Percentiles rank a stretch among this genome's conserved stretches.
phyloP scores from a whole-genome alignment of 441 rosid genomes.

The Daphne laureola region DNA sequence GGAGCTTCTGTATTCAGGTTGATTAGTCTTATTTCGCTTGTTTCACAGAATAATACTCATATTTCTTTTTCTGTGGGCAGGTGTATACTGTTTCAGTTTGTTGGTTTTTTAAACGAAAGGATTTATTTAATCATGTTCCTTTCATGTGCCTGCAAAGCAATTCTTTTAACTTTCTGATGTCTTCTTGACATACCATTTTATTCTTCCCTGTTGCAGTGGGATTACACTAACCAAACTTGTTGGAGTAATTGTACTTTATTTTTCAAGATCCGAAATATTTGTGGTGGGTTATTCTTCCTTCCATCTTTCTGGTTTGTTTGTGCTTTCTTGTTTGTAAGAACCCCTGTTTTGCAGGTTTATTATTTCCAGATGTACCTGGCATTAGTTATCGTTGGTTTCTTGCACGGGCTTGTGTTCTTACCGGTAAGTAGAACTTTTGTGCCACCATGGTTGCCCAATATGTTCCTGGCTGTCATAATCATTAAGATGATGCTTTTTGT shows the following conservation, averaged over 20 bases:
- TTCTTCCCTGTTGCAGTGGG: constrained; percentile 37
- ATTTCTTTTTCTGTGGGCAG: too few relatives aligned
- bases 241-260: constrained; percentile 69
- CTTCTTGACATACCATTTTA: background rate
- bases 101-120: too few relatives aligned
- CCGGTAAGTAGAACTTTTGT: constrained; percentile 43
- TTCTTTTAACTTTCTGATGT: too few relatives aligned
- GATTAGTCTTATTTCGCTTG: background rate
- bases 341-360: constrained; percentile 43
- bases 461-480: too few relatives aligned
- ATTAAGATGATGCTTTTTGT: background rate
- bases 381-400: constrained; percentile 58
- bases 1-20: constrained; percentile 85
- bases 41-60: too few relatives aligned
- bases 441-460: constrained; percentile 2
- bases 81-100: too few relatives aligned
- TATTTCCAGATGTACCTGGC: constrained; percentile 75
- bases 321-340: constrained; percentile 3
- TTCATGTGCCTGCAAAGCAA: too few relatives aligned
- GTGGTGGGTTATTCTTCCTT: constrained; percentile 36
- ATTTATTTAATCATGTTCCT: too few relatives aligned
- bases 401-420: constrained; percentile 68
- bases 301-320: constrained; percentile 2
- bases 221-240: constrained; percentile 71
- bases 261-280: constrained; percentile 66